phyloP scores from a whole-genome alignment of 441 rosid genomes.

The Kokia cookei region DNA sequence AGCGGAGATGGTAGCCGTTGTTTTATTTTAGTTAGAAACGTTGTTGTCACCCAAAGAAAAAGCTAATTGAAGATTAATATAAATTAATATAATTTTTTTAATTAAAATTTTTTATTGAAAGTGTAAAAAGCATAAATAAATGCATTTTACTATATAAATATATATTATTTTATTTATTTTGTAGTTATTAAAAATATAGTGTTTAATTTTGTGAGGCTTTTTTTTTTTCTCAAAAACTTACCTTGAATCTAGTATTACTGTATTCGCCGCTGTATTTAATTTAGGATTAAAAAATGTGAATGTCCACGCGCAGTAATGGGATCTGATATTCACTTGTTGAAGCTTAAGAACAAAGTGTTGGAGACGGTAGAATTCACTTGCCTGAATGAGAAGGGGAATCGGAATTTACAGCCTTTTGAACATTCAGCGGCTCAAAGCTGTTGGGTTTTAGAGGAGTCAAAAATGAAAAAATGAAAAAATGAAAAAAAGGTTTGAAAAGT shows the following conservation, averaged over 20 bases:
- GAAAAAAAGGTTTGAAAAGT: neutral
- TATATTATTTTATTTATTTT: no score
- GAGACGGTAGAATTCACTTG: neutral
- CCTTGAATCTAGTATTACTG: neutral
- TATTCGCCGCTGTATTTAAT: neutral
- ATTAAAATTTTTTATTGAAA: no score
- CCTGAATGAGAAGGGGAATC: neutral
- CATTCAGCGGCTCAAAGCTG: conserved; percentile 4
- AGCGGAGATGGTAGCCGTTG: conserved; percentile 2
- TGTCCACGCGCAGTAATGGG: neutral
- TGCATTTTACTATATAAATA: no score
- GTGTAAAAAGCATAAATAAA: no score
- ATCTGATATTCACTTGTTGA: neutral
- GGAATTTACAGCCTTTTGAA: neutral
- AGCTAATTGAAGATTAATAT: no score
- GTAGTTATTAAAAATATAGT: neutral
- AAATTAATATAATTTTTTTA: no score
- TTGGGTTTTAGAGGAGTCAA: neutral
- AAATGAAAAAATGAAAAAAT: neutral
- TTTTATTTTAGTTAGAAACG: neutral
- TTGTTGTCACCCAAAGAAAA: neutral
- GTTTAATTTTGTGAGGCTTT: no score
- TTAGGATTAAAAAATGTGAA: neutral
- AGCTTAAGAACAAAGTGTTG: neutral
- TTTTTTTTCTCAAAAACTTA: neutral